Evolutionary conservation across 345 rosid species (phyloP), one percentile per base, ranked within the genome.

Genomic region (Lepidium aucheri): DNA sequence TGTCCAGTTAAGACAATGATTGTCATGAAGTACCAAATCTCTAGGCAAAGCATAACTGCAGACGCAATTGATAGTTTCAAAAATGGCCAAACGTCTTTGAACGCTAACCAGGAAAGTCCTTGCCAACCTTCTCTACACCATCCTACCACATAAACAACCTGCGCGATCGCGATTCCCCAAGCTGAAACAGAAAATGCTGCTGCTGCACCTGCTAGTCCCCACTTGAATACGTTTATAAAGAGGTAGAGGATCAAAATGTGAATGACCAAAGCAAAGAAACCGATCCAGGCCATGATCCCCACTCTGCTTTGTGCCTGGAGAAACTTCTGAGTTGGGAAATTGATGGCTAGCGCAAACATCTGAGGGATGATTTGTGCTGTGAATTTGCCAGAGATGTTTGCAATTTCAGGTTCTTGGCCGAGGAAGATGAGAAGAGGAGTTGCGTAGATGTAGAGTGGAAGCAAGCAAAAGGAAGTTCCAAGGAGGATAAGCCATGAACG

Each of bases 11-110:
- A 92, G 53, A 94, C 97, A 73, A 94, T 88, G 41, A 94, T 84
- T 24, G 87, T 82, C 97, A 94, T 94, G 61, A 88, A 86, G 69
- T 94, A 94, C 99, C 97, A 94, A 80, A 94, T 86, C 86, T 94
- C 97, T n/a, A 94, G 72, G 67, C 95, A 94, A 70, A 94, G 80
- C 97, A 90, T 90, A 5, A 93, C 83, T 36, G 97, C 99, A n/a
- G 99, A 94, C 39, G 99, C 97, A 14, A 85, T 45, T n/a, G 95
- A 90, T 32, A 93, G 84, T 47, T 72, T 83, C 51, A 82, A 77
- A 70, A 94, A 94, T 2, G 84, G 92, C 95, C 88, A 85, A 4
- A 90, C 60, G 49, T 90, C 96, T 76, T 83, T 79, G 35, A 88
- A 90, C 13, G 97, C 99, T 64, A 83, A 80, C 96, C 89, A 86